Conservation (phyloP, 75 land plant species). For the Pinus tabuliformis region DNA sequence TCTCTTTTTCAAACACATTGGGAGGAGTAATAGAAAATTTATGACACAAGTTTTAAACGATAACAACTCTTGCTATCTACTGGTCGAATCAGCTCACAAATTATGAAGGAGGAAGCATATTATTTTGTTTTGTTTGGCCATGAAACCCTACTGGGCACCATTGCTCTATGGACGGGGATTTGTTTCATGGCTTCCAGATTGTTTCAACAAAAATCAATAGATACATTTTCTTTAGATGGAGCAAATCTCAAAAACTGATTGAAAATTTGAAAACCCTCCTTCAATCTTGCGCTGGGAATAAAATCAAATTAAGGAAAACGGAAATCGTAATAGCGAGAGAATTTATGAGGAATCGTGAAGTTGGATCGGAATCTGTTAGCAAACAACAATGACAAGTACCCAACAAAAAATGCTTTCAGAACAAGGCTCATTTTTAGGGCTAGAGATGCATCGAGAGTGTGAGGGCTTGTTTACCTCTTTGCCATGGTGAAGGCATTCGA, state of each 20-base stretch:
- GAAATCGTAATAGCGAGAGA: too few species aligned
- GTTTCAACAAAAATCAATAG: background rate
- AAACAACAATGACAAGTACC: too few species aligned
- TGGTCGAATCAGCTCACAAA: background rate
- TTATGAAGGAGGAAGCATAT: background rate
- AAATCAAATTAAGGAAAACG: too few species aligned
- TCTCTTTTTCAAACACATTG: too few species aligned
- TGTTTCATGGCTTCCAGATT: background rate
- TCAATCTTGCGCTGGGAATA: background rate
- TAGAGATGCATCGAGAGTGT: background rate
- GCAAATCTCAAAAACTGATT: background rate
- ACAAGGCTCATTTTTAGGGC: too few species aligned
- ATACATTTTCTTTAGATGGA: too few species aligned
- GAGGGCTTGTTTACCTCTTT: slow-evolving; percentile 64
- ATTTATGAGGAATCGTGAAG: too few species aligned
- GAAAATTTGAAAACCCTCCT: background rate
- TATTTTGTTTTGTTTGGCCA: background rate
- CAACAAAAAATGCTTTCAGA: too few species aligned
- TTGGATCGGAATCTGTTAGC: too few species aligned
- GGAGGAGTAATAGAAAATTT: too few species aligned
- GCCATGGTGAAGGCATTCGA: slow-evolving; percentile 97
- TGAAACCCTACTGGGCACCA: background rate
- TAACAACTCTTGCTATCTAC: background rate
- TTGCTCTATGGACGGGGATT: background rate
- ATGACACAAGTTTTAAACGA: too few species aligned